Conservation (phyloP, 345 rosid species). For the Melastoma malabathricum region DNA sequence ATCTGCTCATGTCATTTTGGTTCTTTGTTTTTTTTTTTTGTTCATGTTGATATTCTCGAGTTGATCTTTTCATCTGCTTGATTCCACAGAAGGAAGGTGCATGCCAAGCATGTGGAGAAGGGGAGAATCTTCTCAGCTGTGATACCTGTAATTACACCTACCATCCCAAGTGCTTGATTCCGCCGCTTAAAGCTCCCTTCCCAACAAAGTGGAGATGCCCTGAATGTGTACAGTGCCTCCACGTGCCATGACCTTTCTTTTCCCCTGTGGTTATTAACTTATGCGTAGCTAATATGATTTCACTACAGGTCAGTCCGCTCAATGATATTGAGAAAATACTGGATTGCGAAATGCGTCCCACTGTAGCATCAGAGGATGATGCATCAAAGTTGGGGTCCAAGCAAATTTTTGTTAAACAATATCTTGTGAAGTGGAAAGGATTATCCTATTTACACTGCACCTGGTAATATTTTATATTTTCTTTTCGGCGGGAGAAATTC, state of each 20-base stretch:
- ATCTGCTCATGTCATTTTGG: neutral
- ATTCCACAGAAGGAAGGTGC: conserved; percentile 44
- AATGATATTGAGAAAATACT: conserved; percentile 86
- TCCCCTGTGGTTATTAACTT: neutral
- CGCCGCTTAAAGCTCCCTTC: conserved; percentile 59
- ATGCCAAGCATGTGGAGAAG: conserved; percentile 89
- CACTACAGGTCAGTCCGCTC: conserved; percentile 85
- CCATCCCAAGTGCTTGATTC: conserved; percentile 76
- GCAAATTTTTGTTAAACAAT: conserved; percentile 79
- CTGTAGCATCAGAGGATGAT: conserved; percentile 52
- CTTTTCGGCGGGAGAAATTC: neutral
- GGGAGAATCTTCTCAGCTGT: conserved; percentile 60
- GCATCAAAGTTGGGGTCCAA: conserved; percentile 51
- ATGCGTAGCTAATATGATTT: conserved; percentile 9
- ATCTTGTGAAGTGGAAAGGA: conserved; percentile 99
- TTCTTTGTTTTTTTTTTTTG: neutral
- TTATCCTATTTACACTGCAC: conserved; percentile 92
- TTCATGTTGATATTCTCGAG: neutral
- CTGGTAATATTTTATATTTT: conserved; percentile 38
- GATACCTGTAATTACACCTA: conserved; percentile 77
- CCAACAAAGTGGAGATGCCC: conserved; percentile 93
- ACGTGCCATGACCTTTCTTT: conserved; percentile 1
- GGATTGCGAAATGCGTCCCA: conserved; percentile 94
- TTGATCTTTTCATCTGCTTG: conserved; percentile 5
- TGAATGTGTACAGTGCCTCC: conserved; percentile 53